Evolutionary conservation across 345 rosid species (phyloP).

Genomic region (Citrus trifoliata): DNA sequence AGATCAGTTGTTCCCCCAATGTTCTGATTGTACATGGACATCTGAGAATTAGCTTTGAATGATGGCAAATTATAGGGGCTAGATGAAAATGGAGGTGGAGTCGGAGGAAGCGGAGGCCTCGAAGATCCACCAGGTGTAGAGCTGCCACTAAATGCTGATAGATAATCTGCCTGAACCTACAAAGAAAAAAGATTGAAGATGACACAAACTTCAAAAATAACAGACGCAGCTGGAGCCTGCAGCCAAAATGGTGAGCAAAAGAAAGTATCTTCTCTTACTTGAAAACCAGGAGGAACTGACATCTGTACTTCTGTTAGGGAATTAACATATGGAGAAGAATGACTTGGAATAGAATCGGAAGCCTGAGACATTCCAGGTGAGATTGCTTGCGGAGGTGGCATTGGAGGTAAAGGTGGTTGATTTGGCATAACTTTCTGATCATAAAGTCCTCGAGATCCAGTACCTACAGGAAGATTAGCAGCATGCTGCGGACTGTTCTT

Average conservation of each 20-base stretch:
- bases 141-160: conserved; percentile 30
- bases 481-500: conserved; percentile 64
- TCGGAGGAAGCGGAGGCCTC: conserved; percentile 82
- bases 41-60: conserved; percentile 54
- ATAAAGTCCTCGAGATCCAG: conserved; percentile 66
- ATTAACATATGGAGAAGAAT: conserved; percentile 48
- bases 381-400: conserved; percentile 72
- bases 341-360: conserved; percentile 44
- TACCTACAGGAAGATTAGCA: conserved; percentile 29
- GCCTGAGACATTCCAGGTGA: conserved; percentile 50
- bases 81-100: conserved; percentile 82
- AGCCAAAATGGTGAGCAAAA: not conserved
- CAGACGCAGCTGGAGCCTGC: not conserved
- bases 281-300: conserved; percentile 33
- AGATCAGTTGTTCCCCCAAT: conserved; percentile 54
- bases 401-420: conserved; percentile 93
- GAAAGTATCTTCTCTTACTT: conserved; percentile 26
- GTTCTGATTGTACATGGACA: conserved; percentile 52
- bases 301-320: conserved; percentile 36
- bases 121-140: conserved; percentile 58
- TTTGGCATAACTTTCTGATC: conserved; percentile 57
- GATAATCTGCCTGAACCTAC: conserved; percentile 61
- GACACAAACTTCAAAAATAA: conserved; percentile 3
- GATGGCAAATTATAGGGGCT: conserved; percentile 61
- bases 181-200: conserved; percentile 11